Evolutionary conservation across 202 grass and related monocot genomes (phyloP).

Genomic region (Carex arenaria): DNA sequence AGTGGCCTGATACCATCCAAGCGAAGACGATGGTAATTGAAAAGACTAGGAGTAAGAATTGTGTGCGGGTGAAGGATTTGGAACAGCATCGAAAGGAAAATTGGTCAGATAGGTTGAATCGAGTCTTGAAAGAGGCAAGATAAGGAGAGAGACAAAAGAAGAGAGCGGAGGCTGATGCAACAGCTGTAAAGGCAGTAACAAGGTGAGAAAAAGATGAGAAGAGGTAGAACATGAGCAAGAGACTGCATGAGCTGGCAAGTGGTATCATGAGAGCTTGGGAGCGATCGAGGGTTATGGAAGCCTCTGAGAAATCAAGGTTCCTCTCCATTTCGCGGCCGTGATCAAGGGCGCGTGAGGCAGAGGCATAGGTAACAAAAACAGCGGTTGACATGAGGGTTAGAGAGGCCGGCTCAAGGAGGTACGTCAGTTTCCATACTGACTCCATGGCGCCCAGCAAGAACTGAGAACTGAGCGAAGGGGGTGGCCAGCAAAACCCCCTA

Average conservation of each 20-base stretch:
- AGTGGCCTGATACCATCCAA: constrained; percentile 88
- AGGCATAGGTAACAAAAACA: constrained; percentile 68
- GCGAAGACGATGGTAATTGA: constrained; percentile 47
- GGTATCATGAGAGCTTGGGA: constrained; percentile 90
- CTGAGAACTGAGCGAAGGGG: not conserved
- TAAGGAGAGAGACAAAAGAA: constrained; percentile 81
- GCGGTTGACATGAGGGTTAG: constrained; percentile 65
- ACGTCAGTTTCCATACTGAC: constrained; percentile 68
- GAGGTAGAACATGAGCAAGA: constrained; percentile 88
- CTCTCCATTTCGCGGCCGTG: constrained; percentile 91
- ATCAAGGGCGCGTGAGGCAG: constrained; percentile 66
- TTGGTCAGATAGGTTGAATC: constrained; percentile 43
- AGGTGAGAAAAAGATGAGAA: constrained; percentile 91
- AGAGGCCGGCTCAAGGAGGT: constrained; percentile 84
- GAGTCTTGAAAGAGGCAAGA: constrained; percentile 39
- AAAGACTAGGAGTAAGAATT: constrained; percentile 53
- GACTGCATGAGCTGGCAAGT: constrained; percentile 75
- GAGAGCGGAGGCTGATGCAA: constrained; percentile 65
- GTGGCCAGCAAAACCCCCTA: not conserved
- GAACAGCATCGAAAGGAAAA: constrained; percentile 74
- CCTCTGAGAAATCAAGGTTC: constrained; percentile 89
- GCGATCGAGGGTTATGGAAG: constrained; percentile 75
- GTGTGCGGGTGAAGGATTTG: constrained; percentile 65
- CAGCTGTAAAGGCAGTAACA: constrained; percentile 63
- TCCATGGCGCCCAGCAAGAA: constrained; percentile 76